Evolutionary conservation across 306 rosid species (phyloP).

Genomic region (Luffa aegyptiaca): DNA sequence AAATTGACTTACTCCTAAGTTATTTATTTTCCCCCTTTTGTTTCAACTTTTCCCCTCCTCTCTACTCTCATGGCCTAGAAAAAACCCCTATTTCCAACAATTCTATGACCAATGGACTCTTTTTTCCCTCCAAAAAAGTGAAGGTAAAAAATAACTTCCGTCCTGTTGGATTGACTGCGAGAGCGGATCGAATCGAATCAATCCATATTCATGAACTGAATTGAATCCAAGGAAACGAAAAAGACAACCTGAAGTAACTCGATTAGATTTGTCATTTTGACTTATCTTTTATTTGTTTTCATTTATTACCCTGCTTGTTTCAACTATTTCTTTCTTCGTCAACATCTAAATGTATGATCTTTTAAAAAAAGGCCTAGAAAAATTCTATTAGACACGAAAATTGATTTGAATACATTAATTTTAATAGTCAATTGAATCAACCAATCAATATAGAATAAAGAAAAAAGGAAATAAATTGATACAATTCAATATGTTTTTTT

Average conservation of each 20-base stretch:
- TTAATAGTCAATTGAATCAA: no score
- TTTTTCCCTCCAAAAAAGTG: background rate
- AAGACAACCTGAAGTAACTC: background rate
- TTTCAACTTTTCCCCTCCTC: background rate
- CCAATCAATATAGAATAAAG: background rate
- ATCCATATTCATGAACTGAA: background rate
- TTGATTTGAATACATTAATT: no score
- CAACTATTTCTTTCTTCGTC: no score
- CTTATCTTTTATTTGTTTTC: no score
- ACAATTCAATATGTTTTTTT: no score
- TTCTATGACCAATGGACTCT: background rate
- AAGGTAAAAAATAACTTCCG: background rate
- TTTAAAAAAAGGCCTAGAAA: no score
- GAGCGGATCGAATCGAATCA: background rate
- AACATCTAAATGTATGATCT: no score
- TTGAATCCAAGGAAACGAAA: background rate
- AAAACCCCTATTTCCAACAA: background rate
- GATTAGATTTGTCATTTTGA: no score
- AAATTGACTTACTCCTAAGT: conserved; percentile 10
- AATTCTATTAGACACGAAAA: no score
- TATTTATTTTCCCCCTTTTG: conserved; percentile 20
- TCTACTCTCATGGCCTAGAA: background rate
- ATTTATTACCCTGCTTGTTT: no score
- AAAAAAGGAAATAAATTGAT: no score
- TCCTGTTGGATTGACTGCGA: background rate